These are phyloP conservation scores for Leishmania turanica DNA, from an alignment of 208 protist genomes.

Conservation along the genomic window DNA sequence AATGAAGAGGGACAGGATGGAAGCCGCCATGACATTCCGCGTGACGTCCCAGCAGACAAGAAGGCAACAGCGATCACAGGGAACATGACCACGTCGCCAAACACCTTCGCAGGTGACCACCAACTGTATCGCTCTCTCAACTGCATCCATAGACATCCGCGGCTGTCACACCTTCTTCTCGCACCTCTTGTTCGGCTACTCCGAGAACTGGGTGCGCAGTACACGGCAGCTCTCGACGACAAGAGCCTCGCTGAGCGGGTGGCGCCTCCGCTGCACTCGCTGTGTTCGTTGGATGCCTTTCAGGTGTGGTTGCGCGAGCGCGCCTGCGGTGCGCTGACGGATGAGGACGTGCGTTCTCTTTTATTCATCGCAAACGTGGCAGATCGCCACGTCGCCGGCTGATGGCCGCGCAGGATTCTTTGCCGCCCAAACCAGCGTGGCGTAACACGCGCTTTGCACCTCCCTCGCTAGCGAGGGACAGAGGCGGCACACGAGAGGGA, in stretches of 20 bases:
- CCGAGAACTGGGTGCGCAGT: background rate
- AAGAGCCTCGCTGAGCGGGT: background rate
- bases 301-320: slow-evolving; percentile 5
- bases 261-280: background rate
- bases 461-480: background rate
- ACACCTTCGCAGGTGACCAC: background rate
- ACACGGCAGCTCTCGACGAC: background rate
- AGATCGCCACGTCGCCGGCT: background rate
- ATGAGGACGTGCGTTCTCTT: slow-evolving; percentile 1
- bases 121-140: background rate
- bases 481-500: too few relatives aligned
- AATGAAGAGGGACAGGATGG: too few relatives aligned
- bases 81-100: background rate
- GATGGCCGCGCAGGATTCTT: background rate
- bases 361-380: background rate
- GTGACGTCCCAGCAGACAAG: background rate
- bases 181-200: background rate
- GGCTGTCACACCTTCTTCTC: background rate
- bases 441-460: background rate
- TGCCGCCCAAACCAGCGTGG: background rate
- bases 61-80: background rate
- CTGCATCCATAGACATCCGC: slow-evolving; percentile 2
- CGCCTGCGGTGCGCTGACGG: background rate
- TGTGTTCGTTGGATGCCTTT: background rate
- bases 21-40: background rate